Conservation (phyloP, 371 early-diverging fungal species). For the Mucor lusitanicus region DNA sequence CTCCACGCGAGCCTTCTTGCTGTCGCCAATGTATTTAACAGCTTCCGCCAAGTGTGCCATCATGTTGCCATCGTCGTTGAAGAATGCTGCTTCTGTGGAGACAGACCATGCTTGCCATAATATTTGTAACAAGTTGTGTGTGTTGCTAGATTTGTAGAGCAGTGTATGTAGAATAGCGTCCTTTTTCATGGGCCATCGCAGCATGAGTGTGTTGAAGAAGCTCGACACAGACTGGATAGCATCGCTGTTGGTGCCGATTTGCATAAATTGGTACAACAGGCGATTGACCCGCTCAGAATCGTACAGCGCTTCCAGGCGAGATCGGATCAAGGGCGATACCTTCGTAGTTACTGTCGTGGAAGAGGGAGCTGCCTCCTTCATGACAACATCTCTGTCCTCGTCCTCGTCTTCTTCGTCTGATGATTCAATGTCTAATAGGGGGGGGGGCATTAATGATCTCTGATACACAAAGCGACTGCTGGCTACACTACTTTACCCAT, state of each 20-base stretch:
- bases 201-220: slow-evolving; percentile 60
- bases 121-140: slow-evolving; percentile 20
- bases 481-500: slow-evolving; percentile 16
- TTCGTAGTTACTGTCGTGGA: background rate
- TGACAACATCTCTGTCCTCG: slow-evolving; percentile 26
- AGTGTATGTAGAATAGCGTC: slow-evolving; percentile 54
- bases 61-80: slow-evolving; percentile 16
- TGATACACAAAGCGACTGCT: background rate
- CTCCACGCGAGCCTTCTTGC: slow-evolving; percentile 5
- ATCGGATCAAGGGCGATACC: slow-evolving; percentile 39
- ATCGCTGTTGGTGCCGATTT: slow-evolving; percentile 5
- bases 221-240: slow-evolving; percentile 38
- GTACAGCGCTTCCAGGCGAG: slow-evolving; percentile 51
- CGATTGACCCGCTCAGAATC: slow-evolving; percentile 45
- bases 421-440: slow-evolving; percentile 8
- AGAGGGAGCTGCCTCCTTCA: slow-evolving; percentile 9
- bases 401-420: slow-evolving; percentile 50
- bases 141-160: slow-evolving; percentile 39
- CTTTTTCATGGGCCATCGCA: slow-evolving; percentile 61
- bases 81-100: slow-evolving; percentile 13
- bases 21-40: background rate
- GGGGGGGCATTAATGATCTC: too few species aligned
- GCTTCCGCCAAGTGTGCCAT: slow-evolving; percentile 6
- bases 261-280: slow-evolving; percentile 45
- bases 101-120: slow-evolving; percentile 38